phyloP scores from a whole-genome alignment of 2,329 filamentous ascomycete genomes.

The Juglanconis sp. region DNA sequence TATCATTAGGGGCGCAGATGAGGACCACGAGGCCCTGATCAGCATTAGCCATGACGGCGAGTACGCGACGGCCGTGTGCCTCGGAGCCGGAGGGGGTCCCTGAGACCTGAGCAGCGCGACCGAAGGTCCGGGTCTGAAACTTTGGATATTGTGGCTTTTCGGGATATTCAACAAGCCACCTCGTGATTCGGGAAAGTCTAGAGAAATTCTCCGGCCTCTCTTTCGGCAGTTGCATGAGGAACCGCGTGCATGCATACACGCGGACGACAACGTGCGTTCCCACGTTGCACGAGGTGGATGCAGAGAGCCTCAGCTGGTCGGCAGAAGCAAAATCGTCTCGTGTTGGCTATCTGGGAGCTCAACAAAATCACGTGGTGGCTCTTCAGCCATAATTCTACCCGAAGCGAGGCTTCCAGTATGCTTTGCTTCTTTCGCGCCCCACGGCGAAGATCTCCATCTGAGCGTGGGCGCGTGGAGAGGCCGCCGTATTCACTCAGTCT shows the following conservation, averaged over 20 bases:
- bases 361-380: background rate
- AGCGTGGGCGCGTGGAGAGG: background rate
- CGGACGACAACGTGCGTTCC: background rate
- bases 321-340: background rate
- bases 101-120: background rate
- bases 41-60: constrained; percentile 87
- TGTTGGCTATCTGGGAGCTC: background rate
- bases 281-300: background rate
- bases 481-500: background rate
- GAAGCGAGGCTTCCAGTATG: background rate
- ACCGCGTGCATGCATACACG: background rate
- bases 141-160: too few relatives aligned
- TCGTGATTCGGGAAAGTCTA: background rate
- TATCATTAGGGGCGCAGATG: constrained; percentile 22
- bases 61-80: constrained; percentile 70
- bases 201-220: background rate
- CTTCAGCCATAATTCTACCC: background rate
- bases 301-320: background rate
- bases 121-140: background rate
- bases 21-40: constrained; percentile 53
- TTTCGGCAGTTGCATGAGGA: background rate
- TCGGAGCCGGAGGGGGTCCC: constrained; percentile 37
- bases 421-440: background rate
- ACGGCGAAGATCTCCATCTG: background rate
- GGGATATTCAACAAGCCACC: too few relatives aligned